Evolutionary conservation across 345 rosid species (phyloP).

Genomic region (Arabidopsis arenosa): DNA sequence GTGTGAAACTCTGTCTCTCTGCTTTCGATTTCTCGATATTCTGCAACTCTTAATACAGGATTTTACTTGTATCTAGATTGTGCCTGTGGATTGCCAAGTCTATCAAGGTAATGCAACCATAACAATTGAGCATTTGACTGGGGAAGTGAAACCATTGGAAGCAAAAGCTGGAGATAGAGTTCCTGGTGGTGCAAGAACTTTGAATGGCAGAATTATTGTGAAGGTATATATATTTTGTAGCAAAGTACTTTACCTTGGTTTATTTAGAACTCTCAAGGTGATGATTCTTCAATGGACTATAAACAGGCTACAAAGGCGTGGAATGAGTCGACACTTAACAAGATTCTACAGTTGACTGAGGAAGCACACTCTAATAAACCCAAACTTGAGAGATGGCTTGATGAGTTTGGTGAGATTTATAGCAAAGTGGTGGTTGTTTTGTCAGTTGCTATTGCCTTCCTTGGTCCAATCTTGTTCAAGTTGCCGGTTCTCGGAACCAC

Average conservation of each 20-base stretch:
- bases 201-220: constrained; percentile 86
- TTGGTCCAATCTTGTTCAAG: constrained; percentile 79
- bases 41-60: background rate
- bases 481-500: constrained; percentile 78
- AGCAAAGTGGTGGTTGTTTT: constrained; percentile 82
- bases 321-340: constrained; percentile 82
- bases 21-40: background rate
- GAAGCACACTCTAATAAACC: constrained; percentile 86
- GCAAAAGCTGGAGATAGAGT: constrained; percentile 76
- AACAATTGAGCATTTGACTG: constrained; percentile 87
- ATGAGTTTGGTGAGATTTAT: constrained; percentile 86
- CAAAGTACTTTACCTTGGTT: background rate
- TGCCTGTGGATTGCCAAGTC: constrained; percentile 88
- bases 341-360: constrained; percentile 83
- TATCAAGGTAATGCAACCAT: constrained; percentile 81
- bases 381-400: constrained; percentile 88
- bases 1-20: constrained; percentile 43
- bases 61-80: constrained; percentile 49
- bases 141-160: constrained; percentile 85
- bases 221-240: constrained; percentile 53
- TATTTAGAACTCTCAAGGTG: background rate
- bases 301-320: constrained; percentile 68
- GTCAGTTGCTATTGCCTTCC: constrained; percentile 69
- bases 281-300: too few relatives aligned
- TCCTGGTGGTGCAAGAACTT: constrained; percentile 89